Evolutionary conservation across 2,329 filamentous ascomycete species (phyloP), one percentile per base, ranked within the genome.

Genomic region (Pestalotiopsis sp.): DNA sequence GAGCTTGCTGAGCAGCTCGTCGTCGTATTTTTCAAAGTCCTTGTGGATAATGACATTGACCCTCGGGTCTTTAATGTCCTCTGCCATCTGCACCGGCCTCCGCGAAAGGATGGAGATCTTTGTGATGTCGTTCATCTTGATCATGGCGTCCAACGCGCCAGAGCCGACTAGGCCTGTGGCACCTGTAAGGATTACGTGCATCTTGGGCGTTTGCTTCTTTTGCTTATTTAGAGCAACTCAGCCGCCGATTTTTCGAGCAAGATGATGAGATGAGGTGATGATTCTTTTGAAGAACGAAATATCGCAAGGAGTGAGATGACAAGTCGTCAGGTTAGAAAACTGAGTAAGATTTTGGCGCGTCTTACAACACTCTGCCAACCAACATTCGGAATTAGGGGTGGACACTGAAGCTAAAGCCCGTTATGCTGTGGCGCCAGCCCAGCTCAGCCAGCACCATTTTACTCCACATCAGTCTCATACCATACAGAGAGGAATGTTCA

Each of bases 131-230:
- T 81, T 81, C 71, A 80, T 83, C 70, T 83, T 83, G 70, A 92
- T 82, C 84, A 92, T 90, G 71, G 87, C 85, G 70, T 91, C 87
- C 2, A 92, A 83, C 17, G 87, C 86, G 52, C 80, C 84, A 0
- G 86, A 88, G 75, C 90, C 90, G 45, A 92, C 86, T 1, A 92
- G 83, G 74, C 90, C 90, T 0, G 90, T 92, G 12, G 89, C 90
- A n/a, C 90, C 90, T 0, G 90, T 92, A 64, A 92, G 83, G 69
- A 92, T 89, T 74, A 92, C 82, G 80, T 90, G 88, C 87, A 90
- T 90, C 27, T 57, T 77, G 61, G 17, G 31, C 12, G 25, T 14
- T 14, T 39, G 14, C 7, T 17, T 27, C 25, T 27, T 36, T 59
- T n/a, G 3, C 25, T 31, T 59, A 1, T 59, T 3, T 13, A 9